phyloP scores from a whole-genome alignment of 1,139 yeast genomes.

The Candida sp. region DNA sequence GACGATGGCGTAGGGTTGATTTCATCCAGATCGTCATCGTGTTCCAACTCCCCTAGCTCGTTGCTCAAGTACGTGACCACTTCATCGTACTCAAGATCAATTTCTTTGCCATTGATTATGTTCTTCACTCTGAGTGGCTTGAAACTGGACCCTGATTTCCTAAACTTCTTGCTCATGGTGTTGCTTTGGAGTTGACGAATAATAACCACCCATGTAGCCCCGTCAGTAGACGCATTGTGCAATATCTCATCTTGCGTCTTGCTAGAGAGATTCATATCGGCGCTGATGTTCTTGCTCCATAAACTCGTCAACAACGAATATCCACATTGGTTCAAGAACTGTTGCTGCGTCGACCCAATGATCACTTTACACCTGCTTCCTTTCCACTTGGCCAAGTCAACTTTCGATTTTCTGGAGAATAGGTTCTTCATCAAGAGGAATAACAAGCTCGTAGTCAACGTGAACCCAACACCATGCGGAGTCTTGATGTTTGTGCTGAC shows the following conservation, averaged over 20 bases:
- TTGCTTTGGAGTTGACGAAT: conserved; percentile 73
- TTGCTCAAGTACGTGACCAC: conserved; percentile 51
- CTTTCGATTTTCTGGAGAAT: conserved; percentile 28
- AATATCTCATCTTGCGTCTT: conserved; percentile 69
- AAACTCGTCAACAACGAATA: conserved; percentile 62
- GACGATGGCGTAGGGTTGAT: conserved; percentile 20
- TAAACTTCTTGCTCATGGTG: conserved; percentile 15
- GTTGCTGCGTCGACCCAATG: conserved; percentile 66
- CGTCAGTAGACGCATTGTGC: conserved; percentile 66
- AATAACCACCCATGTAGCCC: conserved; percentile 75
- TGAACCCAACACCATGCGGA: conserved; percentile 82
- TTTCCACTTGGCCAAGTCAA: conserved; percentile 30
- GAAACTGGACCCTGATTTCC: conserved; percentile 33
- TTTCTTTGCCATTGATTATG: conserved; percentile 59
- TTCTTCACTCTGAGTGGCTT: conserved; percentile 80
- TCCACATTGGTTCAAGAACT: conserved; percentile 59
- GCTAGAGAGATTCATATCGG: conserved; percentile 60
- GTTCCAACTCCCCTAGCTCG: conserved; percentile 40
- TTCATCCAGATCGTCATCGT: conserved; percentile 16
- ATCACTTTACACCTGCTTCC: conserved; percentile 76
- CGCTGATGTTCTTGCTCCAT: conserved; percentile 75
- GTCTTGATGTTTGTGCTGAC: conserved; percentile 27
- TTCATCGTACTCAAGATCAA: conserved; percentile 74
- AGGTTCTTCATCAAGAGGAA: conserved; percentile 46
- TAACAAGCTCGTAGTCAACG: conserved; percentile 51